Evolutionary conservation across 2,329 filamentous ascomycete genomes (phyloP), one percentile per base, ranked within the genome.

Genomic region (Domatiomyces catenatus): DNA sequence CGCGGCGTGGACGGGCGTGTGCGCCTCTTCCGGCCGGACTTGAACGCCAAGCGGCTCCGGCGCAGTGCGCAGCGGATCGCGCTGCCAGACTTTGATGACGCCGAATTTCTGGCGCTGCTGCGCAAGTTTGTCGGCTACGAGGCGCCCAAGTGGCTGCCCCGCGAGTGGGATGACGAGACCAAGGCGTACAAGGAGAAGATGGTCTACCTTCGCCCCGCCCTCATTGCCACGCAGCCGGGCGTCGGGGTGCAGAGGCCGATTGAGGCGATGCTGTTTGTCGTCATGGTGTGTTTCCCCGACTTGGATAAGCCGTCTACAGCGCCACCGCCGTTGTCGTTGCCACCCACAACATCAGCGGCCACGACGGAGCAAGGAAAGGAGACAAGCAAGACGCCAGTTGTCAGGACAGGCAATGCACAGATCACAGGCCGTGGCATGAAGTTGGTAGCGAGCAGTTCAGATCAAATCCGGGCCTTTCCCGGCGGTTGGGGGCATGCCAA

Each of bases 401-500:
- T 5, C 61, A 48, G 17, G 48, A 54, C 28, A 12, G 47, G 22
- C 46, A 49, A 46, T 46, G 43, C 8, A 32, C 18, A 49, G 24
- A 39, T 39, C 7, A 39, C 50, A 4, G 44, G 28, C 2, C 39
- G 19, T n/a, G 48, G 57, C 2, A 57, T 59, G 55, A 55, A 53
- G 19, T 52, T 60, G 17, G 77, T 90, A 63, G 90, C 88, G 0
- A 85, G 79, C 45, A 77, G 79, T 50, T 80, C 89, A 58, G 86
- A 94, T 66, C 86, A 83, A 72, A 81, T 94, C 52, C 83, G 89
- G 57, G 88, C 89, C 10, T 95, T 89, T 89, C 87, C 86, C 18
- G 89, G 89, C 54, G 89, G 90, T 8, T 94, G 93, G 65, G 89
- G 89, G 0, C 89, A 84, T 63, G 87, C 88, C 54, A 95, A 95